Conservation (phyloP, 768 basidiomycete species). For the Amanita jacksonii region DNA sequence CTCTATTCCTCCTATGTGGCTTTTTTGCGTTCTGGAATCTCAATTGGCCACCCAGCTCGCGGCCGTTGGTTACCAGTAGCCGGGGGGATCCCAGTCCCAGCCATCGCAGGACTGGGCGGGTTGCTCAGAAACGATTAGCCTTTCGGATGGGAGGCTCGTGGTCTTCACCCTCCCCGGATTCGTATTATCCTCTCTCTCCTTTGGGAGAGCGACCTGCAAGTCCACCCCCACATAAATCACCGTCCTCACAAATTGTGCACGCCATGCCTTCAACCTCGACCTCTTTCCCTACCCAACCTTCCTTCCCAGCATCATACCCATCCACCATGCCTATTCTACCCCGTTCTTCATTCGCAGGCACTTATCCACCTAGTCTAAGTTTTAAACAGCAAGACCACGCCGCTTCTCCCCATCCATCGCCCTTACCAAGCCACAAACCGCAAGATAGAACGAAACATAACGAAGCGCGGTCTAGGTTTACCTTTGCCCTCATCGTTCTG, state of each 20-base stretch:
- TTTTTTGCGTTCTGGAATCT: conserved; percentile 43
- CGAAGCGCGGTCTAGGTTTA: conserved; percentile 34
- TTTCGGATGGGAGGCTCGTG: not conserved
- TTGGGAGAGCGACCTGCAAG: not conserved
- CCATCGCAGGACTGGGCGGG: not conserved
- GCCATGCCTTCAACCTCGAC: conserved; percentile 2
- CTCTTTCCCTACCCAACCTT: not conserved
- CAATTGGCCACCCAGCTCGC: conserved; percentile 32
- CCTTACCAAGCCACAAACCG: not conserved
- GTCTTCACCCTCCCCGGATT: not conserved
- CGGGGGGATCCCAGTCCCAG: conserved; percentile 2
- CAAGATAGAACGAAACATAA: conserved; percentile 14
- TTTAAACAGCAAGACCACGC: not conserved
- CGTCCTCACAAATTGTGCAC: conserved; percentile 10
- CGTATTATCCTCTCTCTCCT: conserved; percentile 8
- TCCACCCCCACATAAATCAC: not conserved
- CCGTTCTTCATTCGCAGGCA: not conserved
- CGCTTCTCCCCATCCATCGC: not conserved
- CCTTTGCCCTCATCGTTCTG: conserved; percentile 38
- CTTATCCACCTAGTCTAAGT: not conserved
- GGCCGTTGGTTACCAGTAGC: not conserved
- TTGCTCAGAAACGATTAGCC: too few relatives aligned
- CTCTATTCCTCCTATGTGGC: conserved; percentile 39
- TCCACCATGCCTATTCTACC: conserved; percentile 1
- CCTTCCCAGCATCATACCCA: not conserved